Conservation (phyloP, 1,139 yeast species). For the Debaryomycetaceae sp. region DNA sequence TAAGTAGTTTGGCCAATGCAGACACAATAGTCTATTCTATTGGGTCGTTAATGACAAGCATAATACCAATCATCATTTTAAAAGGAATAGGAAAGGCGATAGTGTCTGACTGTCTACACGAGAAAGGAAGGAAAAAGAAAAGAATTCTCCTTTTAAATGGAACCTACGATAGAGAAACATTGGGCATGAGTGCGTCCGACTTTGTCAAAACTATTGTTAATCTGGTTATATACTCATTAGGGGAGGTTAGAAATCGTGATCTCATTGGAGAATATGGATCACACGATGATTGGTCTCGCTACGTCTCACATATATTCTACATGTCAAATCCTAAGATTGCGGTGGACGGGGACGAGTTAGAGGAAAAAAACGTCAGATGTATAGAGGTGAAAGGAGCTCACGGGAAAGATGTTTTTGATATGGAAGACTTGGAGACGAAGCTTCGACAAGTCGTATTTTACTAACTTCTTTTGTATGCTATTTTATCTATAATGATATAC, state of each 20-base stretch:
- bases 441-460: slow-evolving; percentile 11
- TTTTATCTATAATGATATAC: neutral
- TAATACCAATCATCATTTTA: slow-evolving; percentile 70
- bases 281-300: slow-evolving; percentile 31
- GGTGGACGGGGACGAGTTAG: slow-evolving; percentile 42
- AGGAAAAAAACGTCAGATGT: slow-evolving; percentile 34
- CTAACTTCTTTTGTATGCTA: neutral
- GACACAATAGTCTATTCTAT: slow-evolving; percentile 71
- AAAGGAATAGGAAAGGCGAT: slow-evolving; percentile 69
- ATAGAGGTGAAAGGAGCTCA: slow-evolving; percentile 34
- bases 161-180: slow-evolving; percentile 71
- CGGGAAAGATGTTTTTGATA: slow-evolving; percentile 31
- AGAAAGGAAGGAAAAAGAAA: slow-evolving; percentile 23
- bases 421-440: slow-evolving; percentile 31
- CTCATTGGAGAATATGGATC: slow-evolving; percentile 3
- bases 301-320: slow-evolving; percentile 57
- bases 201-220: slow-evolving; percentile 54
- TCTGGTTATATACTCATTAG: slow-evolving; percentile 42
- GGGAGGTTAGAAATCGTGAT: slow-evolving; percentile 8
- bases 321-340: slow-evolving; percentile 43
- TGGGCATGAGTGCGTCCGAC: slow-evolving; percentile 57
- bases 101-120: slow-evolving; percentile 24
- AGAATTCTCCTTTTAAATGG: slow-evolving; percentile 69
- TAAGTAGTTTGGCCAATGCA: slow-evolving; percentile 47
- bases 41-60: slow-evolving; percentile 86